A percentile compares a stretch with the other conserved stretches of the same genome.
phyloP scores from a whole-genome alignment of 306 rosid genomes.

The Lotus japonicus region DNA sequence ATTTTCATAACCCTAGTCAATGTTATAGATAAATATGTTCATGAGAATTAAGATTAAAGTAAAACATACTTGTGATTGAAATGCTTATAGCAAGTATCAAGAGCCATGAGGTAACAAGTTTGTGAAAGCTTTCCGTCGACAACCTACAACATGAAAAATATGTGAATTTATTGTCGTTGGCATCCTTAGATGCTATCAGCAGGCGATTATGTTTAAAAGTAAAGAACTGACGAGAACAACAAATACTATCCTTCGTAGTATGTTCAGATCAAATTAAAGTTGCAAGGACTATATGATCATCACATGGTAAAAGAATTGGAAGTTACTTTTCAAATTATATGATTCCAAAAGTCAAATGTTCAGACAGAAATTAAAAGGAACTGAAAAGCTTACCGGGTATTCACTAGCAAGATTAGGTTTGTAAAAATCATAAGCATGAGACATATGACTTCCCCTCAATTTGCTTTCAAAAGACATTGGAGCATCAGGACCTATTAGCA shows the following conservation, averaged over 20 bases:
- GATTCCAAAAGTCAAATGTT: background rate
- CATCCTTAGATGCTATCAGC: constrained; percentile 21
- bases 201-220: background rate
- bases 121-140: constrained; percentile 99
- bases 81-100: constrained; percentile 85
- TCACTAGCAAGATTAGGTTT: constrained; percentile 98
- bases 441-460: constrained; percentile 88
- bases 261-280: background rate
- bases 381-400: constrained; percentile 69
- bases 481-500: constrained; percentile 93
- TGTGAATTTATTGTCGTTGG: constrained; percentile 11
- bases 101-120: constrained; percentile 91
- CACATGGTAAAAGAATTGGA: background rate
- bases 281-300: background rate
- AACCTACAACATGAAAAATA: constrained; percentile 48
- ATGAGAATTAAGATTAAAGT: background rate
- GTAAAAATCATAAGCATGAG: constrained; percentile 94
- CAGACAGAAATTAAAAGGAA: background rate
- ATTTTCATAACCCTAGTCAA: background rate
- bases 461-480: constrained; percentile 93
- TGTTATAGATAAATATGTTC: background rate
- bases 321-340: background rate
- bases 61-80: constrained; percentile 64
- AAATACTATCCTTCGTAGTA: constrained; percentile 2
- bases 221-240: background rate